phyloP scores from a whole-genome alignment of 2,329 filamentous ascomycete species.

The Colletotrichum sp. region DNA sequence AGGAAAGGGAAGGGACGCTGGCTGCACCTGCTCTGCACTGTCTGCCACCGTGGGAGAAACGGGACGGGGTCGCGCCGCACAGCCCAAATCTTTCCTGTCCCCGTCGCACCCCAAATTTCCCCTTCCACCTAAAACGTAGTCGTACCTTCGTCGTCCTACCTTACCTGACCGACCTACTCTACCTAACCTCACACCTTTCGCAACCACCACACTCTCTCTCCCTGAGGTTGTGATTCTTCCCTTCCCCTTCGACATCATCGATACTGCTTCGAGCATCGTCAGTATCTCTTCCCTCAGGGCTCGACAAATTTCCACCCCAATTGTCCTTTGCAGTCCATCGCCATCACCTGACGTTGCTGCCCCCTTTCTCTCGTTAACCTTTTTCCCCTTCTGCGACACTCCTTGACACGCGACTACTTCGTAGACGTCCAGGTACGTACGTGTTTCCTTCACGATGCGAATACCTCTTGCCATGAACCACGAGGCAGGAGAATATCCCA shows the following conservation, averaged over 20 bases:
- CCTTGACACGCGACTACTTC: constrained; percentile 38
- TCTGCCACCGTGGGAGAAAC: background rate
- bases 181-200: background rate
- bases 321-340: constrained; percentile 4
- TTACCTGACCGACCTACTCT: background rate
- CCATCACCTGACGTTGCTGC: constrained; percentile 4
- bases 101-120: constrained; percentile 24
- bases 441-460: background rate
- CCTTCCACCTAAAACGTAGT: constrained; percentile 21
- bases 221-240: constrained; percentile 20
- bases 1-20: background rate
- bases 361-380: constrained; percentile 26
- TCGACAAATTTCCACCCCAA: background rate
- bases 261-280: constrained; percentile 16
- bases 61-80: constrained; percentile 13
- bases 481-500: background rate
- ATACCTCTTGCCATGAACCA: background rate
- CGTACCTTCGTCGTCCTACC: background rate
- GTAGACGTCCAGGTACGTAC: constrained; percentile 28
- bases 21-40: background rate
- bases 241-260: constrained; percentile 19
- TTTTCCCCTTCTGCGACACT: constrained; percentile 30
- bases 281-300: constrained; percentile 13
- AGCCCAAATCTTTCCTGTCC: constrained; percentile 13
- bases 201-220: constrained; percentile 18